Conservation (phyloP, 2,329 filamentous ascomycete species). For the Diaporthe sp. region DNA sequence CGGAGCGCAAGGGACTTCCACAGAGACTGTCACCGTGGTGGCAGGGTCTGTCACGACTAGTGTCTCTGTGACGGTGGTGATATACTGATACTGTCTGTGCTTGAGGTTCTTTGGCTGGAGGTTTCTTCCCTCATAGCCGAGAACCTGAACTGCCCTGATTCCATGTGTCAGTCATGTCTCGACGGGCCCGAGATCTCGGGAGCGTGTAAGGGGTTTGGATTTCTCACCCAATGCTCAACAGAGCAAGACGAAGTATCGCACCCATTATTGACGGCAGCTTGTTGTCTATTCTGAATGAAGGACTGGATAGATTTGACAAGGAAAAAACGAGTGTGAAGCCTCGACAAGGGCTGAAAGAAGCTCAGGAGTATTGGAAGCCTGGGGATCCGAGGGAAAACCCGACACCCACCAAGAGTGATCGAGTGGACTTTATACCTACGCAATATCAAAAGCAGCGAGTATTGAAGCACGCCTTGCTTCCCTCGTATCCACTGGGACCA, state of each 20-base stretch:
- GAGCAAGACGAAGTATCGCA: constrained; percentile 26
- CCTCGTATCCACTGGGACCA: constrained; percentile 31
- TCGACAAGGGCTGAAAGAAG: constrained; percentile 24
- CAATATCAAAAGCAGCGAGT: neutral
- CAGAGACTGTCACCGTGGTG: constrained; percentile 33
- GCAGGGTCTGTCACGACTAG: constrained; percentile 29
- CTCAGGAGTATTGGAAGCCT: constrained; percentile 32
- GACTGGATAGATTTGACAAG: constrained; percentile 9
- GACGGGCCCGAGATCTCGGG: neutral
- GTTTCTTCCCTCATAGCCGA: constrained; percentile 28
- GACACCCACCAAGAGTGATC: neutral
- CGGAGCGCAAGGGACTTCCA: constrained; percentile 16
- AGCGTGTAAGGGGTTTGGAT: neutral
- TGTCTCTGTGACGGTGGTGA: constrained; percentile 34
- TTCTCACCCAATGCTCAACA: constrained; percentile 34
- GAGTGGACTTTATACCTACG: constrained; percentile 30
- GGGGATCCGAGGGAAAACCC: neutral
- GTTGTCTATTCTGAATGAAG: neutral
- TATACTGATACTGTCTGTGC: constrained; percentile 33
- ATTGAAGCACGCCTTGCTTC: neutral
- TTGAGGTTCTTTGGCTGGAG: constrained; percentile 24
- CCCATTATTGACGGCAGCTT: constrained; percentile 14
- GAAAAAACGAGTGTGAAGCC: constrained; percentile 34
- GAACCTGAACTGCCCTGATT: constrained; percentile 33
- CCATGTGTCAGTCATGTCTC: constrained; percentile 37